A percentile compares a stretch with the other conserved stretches of the same genome.
Conservation (phyloP, 1,284 basidiomycete genomes). For the Hemileia vastatrix region DNA sequence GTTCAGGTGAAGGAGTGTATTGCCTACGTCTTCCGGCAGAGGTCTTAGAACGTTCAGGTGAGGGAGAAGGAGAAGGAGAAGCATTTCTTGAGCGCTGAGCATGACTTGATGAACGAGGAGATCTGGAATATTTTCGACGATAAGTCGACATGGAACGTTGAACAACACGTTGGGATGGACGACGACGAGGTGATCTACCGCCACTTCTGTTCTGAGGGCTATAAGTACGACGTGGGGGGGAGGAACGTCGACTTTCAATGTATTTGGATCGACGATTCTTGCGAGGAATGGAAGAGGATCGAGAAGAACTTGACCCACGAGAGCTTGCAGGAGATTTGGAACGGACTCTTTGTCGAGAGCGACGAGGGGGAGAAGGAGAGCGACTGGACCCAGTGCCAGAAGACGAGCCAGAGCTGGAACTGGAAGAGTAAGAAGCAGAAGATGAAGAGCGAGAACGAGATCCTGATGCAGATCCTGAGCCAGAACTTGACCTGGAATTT, state of each 20-base stretch:
- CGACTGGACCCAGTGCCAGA: slow-evolving; percentile 7
- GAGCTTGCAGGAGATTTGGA: not conserved
- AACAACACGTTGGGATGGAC: not conserved
- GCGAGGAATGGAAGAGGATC: not conserved
- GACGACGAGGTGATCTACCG: not conserved
- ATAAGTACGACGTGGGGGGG: not conserved
- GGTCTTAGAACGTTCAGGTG: no score
- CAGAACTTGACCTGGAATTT: slow-evolving; percentile 3
- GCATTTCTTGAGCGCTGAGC: not conserved
- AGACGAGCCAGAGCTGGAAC: slow-evolving; percentile 1
- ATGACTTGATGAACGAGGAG: not conserved
- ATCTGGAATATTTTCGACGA: not conserved
- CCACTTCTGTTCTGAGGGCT: not conserved
- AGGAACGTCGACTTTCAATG: not conserved
- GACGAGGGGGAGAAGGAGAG: not conserved
- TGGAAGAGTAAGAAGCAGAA: not conserved
- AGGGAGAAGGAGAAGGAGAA: no score
- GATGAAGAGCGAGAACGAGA: not conserved
- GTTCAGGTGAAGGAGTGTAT: no score
- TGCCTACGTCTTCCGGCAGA: no score
- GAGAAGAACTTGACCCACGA: not conserved
- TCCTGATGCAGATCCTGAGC: slow-evolving; percentile 3
- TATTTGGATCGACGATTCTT: not conserved
- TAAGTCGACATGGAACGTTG: slow-evolving; percentile 2
- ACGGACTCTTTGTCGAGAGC: slow-evolving; percentile 1